phyloP scores from a whole-genome alignment of 495 filamentous ascomycete species.

The Cercophora samala region DNA sequence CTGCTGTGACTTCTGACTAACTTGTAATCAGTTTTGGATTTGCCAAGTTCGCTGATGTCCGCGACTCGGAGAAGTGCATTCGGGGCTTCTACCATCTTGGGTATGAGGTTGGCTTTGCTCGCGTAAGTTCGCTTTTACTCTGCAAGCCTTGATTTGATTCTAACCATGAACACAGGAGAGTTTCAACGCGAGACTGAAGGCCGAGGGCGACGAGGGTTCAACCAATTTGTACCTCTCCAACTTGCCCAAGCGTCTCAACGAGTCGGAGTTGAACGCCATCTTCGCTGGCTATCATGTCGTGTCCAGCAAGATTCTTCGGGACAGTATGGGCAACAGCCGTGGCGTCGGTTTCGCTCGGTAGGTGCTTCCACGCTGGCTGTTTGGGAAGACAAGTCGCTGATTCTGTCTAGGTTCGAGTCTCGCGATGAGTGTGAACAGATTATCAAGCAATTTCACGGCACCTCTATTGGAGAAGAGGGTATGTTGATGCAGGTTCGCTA shows the following conservation, averaged over 20 bases:
- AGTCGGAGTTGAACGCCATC: conserved; percentile 72
- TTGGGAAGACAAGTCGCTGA: conserved; percentile 23
- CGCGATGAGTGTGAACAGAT: conserved; percentile 85
- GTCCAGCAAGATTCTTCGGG: conserved; percentile 89
- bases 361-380: conserved; percentile 25
- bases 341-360: conserved; percentile 97
- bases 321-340: conserved; percentile 83
- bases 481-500: conserved; percentile 89
- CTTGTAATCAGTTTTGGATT: conserved; percentile 75
- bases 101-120: conserved; percentile 95
- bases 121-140: conserved; percentile 49
- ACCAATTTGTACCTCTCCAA: conserved; percentile 98
- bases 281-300: conserved; percentile 81
- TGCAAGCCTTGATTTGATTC: background rate
- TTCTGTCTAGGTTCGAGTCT: conserved; percentile 65
- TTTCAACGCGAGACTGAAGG: conserved; percentile 93
- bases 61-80: conserved; percentile 91
- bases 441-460: conserved; percentile 76
- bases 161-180: conserved; percentile 61
- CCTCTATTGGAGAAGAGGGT: conserved; percentile 64
- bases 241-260: conserved; percentile 82
- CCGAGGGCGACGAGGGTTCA: conserved; percentile 75
- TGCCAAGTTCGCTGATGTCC: conserved; percentile 83
- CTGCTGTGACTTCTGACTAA: conserved; percentile 22
- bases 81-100: conserved; percentile 89